Evolutionary conservation across 139 green algal species (phyloP).

Genomic region (Tetradesmus lagerheimii): DNA sequence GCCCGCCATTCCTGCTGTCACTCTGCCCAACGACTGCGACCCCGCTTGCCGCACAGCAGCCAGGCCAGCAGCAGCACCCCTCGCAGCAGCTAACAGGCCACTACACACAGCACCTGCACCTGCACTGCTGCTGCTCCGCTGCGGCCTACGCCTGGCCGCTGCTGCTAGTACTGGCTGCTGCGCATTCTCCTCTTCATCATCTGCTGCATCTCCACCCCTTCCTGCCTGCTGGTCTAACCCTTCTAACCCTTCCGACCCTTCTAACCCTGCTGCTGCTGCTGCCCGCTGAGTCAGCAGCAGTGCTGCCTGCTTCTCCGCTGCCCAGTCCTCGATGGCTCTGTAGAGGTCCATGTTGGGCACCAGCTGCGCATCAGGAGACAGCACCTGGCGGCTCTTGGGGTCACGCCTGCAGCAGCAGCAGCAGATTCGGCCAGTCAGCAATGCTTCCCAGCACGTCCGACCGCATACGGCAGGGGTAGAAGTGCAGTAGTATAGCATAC

Average conservation of each 20-base stretch:
- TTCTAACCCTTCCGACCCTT: not conserved
- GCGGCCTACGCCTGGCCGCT: not conserved
- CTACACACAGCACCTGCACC: not conserved
- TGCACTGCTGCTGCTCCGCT: not conserved
- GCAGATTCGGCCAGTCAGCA: no score
- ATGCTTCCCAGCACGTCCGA: not conserved
- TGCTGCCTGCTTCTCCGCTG: conserved; percentile 30
- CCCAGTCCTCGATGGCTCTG: conserved; percentile 43
- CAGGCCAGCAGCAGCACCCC: not conserved
- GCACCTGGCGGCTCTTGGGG: conserved; percentile 24
- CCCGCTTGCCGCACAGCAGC: not conserved
- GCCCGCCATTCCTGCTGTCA: not conserved
- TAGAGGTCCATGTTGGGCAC: conserved; percentile 48
- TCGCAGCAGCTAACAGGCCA: not conserved
- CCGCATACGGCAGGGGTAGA: no score
- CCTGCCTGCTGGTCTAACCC: not conserved
- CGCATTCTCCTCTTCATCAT: not conserved
- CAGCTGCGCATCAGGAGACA: conserved; percentile 39
- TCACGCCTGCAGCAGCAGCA: conserved; percentile 31
- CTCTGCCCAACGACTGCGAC: not conserved
- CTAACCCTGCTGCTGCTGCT: not conserved
- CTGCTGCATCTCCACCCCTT: not conserved
- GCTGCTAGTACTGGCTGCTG: not conserved
- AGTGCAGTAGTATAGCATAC: no score
- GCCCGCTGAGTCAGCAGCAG: not conserved